These are phyloP conservation scores for Kwoniella newhampshirensis DNA, from an alignment of 768 basidiomycete genomes.

Conservation along the genomic window DNA sequence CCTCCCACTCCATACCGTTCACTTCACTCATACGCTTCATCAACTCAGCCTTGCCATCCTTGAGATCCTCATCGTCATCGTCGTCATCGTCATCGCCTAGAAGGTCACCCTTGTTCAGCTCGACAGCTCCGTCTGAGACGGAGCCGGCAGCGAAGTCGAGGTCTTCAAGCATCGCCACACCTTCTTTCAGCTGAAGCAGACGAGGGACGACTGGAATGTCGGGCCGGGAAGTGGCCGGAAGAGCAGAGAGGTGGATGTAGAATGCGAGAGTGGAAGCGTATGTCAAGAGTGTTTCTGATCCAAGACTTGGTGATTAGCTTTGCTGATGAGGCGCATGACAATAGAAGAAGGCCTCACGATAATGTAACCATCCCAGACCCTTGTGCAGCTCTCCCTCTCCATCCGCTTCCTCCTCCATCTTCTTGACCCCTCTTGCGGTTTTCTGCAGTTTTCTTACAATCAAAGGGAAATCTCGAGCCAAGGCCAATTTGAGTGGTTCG, in stretches of 20 bases:
- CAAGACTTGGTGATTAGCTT: background rate
- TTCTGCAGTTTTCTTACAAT: slow-evolving; percentile 46
- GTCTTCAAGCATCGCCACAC: slow-evolving; percentile 75
- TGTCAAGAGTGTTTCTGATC: slow-evolving; percentile 78
- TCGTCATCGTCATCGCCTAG: slow-evolving; percentile 56
- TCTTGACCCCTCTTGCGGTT: slow-evolving; percentile 48
- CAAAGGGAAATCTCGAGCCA: slow-evolving; percentile 51
- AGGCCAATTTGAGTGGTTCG: slow-evolving; percentile 50
- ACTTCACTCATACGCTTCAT: slow-evolving; percentile 16
- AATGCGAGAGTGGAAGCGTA: slow-evolving; percentile 89
- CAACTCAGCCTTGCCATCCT: slow-evolving; percentile 28
- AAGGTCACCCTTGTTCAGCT: slow-evolving; percentile 45
- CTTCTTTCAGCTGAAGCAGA: slow-evolving; percentile 77
- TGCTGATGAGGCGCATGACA: background rate
- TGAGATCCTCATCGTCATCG: slow-evolving; percentile 45
- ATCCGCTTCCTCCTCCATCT: slow-evolving; percentile 40
- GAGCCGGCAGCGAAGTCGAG: slow-evolving; percentile 64
- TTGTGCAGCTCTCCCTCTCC: slow-evolving; percentile 43
- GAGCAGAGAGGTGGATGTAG: slow-evolving; percentile 77
- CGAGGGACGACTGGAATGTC: slow-evolving; percentile 70
- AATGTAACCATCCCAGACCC: slow-evolving; percentile 61
- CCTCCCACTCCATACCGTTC: slow-evolving; percentile 55
- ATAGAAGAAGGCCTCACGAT: slow-evolving; percentile 64
- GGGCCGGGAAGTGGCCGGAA: slow-evolving; percentile 62
- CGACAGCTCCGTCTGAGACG: slow-evolving; percentile 40